A percentile compares a stretch with the other conserved stretches of the same genome.
These are phyloP conservation scores for Leccinum sublutescens DNA, from an alignment of 768 basidiomycete species.

Conservation along the genomic window DNA sequence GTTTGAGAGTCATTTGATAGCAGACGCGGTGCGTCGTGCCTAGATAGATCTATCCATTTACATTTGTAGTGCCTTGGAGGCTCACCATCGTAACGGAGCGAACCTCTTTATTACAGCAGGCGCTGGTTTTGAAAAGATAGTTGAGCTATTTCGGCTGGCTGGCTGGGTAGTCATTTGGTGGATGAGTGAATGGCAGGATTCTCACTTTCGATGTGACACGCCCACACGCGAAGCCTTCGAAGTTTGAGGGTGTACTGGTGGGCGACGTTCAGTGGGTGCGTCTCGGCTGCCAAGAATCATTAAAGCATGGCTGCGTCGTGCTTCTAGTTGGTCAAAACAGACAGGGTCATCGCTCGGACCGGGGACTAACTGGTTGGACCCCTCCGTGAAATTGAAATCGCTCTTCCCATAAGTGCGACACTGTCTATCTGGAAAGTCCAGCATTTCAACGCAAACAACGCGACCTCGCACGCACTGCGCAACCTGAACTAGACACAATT, in stretches of 20 bases:
- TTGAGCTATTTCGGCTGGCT: not conserved
- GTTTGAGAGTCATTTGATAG: not conserved
- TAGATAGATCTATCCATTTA: not conserved
- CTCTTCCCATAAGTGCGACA: not conserved
- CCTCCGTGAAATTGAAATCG: not conserved
- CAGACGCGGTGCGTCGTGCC: not conserved
- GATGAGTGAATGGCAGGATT: no score
- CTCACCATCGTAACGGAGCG: not conserved
- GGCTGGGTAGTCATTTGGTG: not conserved
- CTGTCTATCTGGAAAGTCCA: no score
- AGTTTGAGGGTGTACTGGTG: no score
- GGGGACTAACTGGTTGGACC: no score
- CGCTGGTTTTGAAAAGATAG: fast-evolving
- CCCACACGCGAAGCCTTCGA: no score
- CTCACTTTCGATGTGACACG: no score
- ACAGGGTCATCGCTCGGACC: no score
- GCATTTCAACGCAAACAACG: no score
- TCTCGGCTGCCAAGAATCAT: no score
- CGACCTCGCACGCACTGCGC: not conserved
- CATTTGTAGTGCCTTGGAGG: not conserved
- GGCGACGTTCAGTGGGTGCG: not conserved
- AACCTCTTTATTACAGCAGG: not conserved
- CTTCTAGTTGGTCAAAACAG: no score
- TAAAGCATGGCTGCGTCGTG: no score
- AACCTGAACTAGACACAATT: not conserved